phyloP scores from a whole-genome alignment of 2,329 filamentous ascomycete species.

The Coniochaeta hoffmannii region DNA sequence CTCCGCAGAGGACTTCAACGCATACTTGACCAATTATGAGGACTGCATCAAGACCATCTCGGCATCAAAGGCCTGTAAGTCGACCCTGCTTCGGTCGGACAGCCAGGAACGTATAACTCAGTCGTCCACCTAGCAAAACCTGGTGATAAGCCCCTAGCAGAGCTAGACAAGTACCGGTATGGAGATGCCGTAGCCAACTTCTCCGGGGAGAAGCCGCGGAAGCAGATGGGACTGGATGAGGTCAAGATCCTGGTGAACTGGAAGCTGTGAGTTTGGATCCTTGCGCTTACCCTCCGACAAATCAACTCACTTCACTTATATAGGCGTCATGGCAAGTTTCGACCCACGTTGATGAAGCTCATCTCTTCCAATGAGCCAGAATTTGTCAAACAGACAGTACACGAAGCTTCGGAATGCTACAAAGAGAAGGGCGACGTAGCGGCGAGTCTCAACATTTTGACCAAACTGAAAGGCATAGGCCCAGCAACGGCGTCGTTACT shows the following conservation, averaged over 20 bases:
- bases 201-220: slow-evolving; percentile 20
- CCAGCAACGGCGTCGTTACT: slow-evolving; percentile 73
- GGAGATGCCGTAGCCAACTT: slow-evolving; percentile 42
- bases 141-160: slow-evolving; percentile 42
- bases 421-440: slow-evolving; percentile 24
- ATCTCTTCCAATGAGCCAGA: slow-evolving; percentile 52
- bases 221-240: slow-evolving; percentile 46
- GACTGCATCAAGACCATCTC: slow-evolving; percentile 30
- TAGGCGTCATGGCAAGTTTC: slow-evolving; percentile 55
- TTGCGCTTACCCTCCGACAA: background rate
- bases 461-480: slow-evolving; percentile 64
- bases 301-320: slow-evolving; percentile 3
- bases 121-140: slow-evolving; percentile 30
- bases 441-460: slow-evolving; percentile 45
- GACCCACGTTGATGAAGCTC: slow-evolving; percentile 52
- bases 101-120: slow-evolving; percentile 3
- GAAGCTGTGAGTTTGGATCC: slow-evolving; percentile 53
- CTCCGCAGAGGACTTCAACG: slow-evolving; percentile 17
- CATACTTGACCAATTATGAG: slow-evolving; percentile 16
- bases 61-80: slow-evolving; percentile 34
- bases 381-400: slow-evolving; percentile 45
- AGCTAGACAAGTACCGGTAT: slow-evolving; percentile 57
- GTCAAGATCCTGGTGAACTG: slow-evolving; percentile 57
- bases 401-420: slow-evolving; percentile 41
- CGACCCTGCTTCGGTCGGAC: background rate